A percentile compares a stretch with the other conserved stretches of the same genome.
Evolutionary conservation across 2,329 filamentous ascomycete species (phyloP).

Genomic region (Pezicula carpinea): DNA sequence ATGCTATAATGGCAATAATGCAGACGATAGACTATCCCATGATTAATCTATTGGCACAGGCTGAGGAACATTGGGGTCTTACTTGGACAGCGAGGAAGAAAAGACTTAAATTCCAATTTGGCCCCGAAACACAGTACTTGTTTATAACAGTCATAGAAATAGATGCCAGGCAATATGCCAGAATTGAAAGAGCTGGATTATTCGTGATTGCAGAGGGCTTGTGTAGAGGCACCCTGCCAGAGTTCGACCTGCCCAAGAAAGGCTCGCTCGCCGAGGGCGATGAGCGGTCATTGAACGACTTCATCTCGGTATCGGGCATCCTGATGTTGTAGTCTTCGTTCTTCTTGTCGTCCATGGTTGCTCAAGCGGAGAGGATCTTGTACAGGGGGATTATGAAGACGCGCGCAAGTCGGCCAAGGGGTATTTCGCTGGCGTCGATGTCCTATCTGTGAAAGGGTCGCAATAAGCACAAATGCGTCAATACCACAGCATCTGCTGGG

Average conservation of each 20-base stretch:
- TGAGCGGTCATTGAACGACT: conserved; percentile 28
- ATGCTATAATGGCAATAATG: conserved; percentile 74
- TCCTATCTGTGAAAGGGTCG: background rate
- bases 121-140: conserved; percentile 93
- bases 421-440: background rate
- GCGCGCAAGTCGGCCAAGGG: conserved; percentile 14
- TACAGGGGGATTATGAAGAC: conserved; percentile 1
- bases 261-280: conserved; percentile 34
- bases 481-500: conserved; percentile 13
- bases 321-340: conserved; percentile 75
- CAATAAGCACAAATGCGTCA: background rate
- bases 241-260: conserved; percentile 29
- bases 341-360: conserved; percentile 80
- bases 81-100: conserved; percentile 92
- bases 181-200: conserved; percentile 73
- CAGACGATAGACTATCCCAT: conserved; percentile 75
- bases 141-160: conserved; percentile 99
- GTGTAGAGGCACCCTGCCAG: conserved; percentile 9
- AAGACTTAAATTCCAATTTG: conserved; percentile 92
- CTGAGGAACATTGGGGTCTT: conserved; percentile 31
- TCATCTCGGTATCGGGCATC: conserved; percentile 45
- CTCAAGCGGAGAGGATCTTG: conserved; percentile 7
- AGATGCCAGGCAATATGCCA: conserved; percentile 91
- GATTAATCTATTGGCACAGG: background rate
- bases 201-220: conserved; percentile 50